Conservation (phyloP, 2,329 filamentous ascomycete genomes). For the Nannizziopsis barbatae region DNA sequence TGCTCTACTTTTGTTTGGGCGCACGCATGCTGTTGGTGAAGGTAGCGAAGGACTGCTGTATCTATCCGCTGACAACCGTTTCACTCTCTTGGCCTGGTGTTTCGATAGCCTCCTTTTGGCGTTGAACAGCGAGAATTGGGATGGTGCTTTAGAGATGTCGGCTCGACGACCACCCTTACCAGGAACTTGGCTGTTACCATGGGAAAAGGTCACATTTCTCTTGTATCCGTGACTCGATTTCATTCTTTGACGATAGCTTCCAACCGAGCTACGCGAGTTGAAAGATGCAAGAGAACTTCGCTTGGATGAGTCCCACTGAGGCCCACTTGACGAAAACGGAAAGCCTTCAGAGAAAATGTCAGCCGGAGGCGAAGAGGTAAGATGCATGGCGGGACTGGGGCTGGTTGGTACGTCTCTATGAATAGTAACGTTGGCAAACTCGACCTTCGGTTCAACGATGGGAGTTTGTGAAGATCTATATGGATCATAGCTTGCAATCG, state of each 20-base stretch:
- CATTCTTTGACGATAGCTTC: conserved; percentile 34
- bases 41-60: conserved; percentile 32
- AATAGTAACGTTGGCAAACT: conserved; percentile 57
- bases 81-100: conserved; percentile 16
- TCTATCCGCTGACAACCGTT: conserved; percentile 18
- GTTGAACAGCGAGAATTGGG: conserved; percentile 21
- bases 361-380: neutral
- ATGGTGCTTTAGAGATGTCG: conserved; percentile 19
- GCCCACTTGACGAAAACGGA: conserved; percentile 9
- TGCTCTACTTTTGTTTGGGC: conserved; percentile 22
- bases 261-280: conserved; percentile 39
- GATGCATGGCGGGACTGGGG: neutral
- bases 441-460: conserved; percentile 40
- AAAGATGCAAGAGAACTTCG: conserved; percentile 29
- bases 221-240: conserved; percentile 41
- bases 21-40: conserved; percentile 30
- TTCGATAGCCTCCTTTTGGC: conserved; percentile 10
- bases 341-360: neutral
- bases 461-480: conserved; percentile 58
- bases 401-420: conserved; percentile 40
- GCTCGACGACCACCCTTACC: conserved; percentile 21
- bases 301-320: conserved; percentile 21
- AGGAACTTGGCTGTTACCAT: conserved; percentile 37
- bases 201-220: conserved; percentile 53
- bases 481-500: conserved; percentile 66